Evolutionary conservation across 352 stramenopile genomes (phyloP).

Genomic region (Pythium vanterpoolii): DNA sequence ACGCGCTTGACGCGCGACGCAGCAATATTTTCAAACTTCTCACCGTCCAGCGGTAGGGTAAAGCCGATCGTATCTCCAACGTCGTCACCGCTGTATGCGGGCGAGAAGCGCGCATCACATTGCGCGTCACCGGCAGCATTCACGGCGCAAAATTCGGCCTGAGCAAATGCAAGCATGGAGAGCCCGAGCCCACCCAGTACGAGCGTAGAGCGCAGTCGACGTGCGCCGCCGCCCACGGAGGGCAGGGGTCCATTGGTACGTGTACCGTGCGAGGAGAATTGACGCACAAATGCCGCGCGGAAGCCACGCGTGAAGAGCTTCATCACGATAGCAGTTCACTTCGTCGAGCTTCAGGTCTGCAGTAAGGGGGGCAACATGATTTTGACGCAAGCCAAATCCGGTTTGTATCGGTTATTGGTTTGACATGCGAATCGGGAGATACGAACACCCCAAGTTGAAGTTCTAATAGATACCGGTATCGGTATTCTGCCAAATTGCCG

Average conservation of each 20-base stretch:
- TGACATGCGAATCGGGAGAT: neutral
- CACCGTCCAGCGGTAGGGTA: conserved; percentile 22
- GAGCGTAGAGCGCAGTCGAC: conserved; percentile 22
- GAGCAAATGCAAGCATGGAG: conserved; percentile 26
- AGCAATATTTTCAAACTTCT: conserved; percentile 10
- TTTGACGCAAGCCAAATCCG: conserved; percentile 8
- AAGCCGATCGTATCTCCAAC: conserved; percentile 21
- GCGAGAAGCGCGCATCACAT: conserved; percentile 26
- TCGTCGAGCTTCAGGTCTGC: neutral
- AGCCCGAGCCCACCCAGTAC: conserved; percentile 25
- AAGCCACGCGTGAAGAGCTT: conserved; percentile 13
- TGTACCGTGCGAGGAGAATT: neutral
- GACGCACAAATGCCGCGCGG: neutral
- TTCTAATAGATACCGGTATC: neutral
- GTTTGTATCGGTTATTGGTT: conserved; percentile 1
- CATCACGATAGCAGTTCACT: neutral
- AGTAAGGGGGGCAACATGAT: neutral
- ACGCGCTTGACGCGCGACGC: conserved; percentile 17
- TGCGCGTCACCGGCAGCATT: conserved; percentile 12
- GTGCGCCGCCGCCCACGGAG: neutral
- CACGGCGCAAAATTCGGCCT: conserved; percentile 16
- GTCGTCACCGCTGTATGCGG: conserved; percentile 25
- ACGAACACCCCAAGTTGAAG: conserved; percentile 16
- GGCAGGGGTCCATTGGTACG: neutral
- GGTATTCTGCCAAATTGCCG: neutral